These are phyloP conservation scores for Zychaea mexicana DNA, from an alignment of 371 early-diverging fungal genomes.

Conservation along the genomic window DNA sequence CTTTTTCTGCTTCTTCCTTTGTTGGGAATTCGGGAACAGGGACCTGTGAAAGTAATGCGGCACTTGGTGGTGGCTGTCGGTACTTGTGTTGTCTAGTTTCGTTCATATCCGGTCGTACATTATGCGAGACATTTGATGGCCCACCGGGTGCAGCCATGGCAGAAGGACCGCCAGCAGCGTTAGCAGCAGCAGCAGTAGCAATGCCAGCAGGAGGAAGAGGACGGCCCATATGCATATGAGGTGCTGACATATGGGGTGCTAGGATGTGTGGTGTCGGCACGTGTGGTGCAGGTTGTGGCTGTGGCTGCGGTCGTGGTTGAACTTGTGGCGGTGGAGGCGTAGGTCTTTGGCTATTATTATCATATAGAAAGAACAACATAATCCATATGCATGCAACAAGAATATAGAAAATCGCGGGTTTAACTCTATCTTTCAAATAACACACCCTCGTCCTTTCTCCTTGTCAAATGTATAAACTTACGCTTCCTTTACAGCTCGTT, in stretches of 20 bases:
- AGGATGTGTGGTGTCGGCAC: no score
- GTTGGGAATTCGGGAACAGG: conserved; percentile 65
- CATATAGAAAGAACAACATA: background rate
- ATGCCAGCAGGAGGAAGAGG: no score
- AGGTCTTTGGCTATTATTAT: background rate
- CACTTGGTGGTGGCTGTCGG: conserved; percentile 22
- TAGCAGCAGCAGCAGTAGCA: background rate
- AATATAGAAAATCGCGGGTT: no score
- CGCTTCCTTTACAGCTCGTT: conserved; percentile 29
- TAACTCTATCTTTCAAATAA: no score
- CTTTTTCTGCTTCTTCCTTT: conserved; percentile 84
- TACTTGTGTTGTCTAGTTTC: background rate
- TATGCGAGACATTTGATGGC: background rate
- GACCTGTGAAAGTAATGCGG: conserved; percentile 18
- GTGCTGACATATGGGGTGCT: background rate
- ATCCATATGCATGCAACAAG: no score
- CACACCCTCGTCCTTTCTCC: background rate
- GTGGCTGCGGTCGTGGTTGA: background rate
- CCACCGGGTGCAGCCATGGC: background rate
- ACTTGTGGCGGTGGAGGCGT: background rate
- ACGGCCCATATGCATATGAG: no score
- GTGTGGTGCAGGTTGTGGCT: background rate
- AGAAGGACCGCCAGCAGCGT: background rate
- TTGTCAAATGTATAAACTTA: conserved; percentile 4
- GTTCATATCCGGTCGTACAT: background rate